phyloP scores from a whole-genome alignment of 2,329 filamentous ascomycete genomes.

The Cytospora mali region DNA sequence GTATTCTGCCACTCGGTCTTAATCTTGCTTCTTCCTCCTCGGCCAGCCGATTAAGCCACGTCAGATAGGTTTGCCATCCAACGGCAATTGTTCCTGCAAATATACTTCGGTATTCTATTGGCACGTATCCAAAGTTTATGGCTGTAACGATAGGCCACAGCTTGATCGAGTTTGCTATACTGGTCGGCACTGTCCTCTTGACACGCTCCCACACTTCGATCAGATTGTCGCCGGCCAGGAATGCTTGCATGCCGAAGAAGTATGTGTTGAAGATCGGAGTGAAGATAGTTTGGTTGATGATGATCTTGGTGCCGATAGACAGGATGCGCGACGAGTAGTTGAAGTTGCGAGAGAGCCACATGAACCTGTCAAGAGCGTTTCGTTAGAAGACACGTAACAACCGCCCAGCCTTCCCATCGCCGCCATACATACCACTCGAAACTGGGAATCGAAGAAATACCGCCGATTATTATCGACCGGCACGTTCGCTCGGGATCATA shows the following conservation, averaged over 20 bases:
- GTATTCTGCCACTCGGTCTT: constrained; percentile 17
- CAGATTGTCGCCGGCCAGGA: constrained; percentile 69
- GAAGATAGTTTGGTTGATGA: constrained; percentile 78
- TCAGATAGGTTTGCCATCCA: constrained; percentile 91
- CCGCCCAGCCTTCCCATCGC: background rate
- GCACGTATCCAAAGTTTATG: constrained; percentile 83
- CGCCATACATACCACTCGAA: constrained; percentile 74
- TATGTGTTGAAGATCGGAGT: constrained; percentile 82
- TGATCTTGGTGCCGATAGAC: constrained; percentile 75
- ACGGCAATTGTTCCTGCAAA: constrained; percentile 81
- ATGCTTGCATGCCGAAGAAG: constrained; percentile 80
- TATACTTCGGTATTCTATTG: constrained; percentile 76
- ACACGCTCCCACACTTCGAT: constrained; percentile 70
- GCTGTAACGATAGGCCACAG: constrained; percentile 88
- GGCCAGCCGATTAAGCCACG: constrained; percentile 74
- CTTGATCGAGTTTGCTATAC: constrained; percentile 78
- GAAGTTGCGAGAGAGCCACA: constrained; percentile 79
- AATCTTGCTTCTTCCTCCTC: constrained; percentile 55
- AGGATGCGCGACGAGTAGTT: constrained; percentile 76
- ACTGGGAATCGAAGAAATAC: constrained; percentile 71
- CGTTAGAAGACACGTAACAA: constrained; percentile 17
- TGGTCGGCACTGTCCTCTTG: constrained; percentile 73
- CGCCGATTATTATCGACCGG: constrained; percentile 75
- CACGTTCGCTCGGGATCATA: constrained; percentile 72
- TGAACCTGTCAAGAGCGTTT: constrained; percentile 58